Percentiles rank a stretch among this genome's conserved stretches.
phyloP scores from a whole-genome alignment of 2,329 filamentous ascomycete genomes.

The Monilinia fructicola region DNA sequence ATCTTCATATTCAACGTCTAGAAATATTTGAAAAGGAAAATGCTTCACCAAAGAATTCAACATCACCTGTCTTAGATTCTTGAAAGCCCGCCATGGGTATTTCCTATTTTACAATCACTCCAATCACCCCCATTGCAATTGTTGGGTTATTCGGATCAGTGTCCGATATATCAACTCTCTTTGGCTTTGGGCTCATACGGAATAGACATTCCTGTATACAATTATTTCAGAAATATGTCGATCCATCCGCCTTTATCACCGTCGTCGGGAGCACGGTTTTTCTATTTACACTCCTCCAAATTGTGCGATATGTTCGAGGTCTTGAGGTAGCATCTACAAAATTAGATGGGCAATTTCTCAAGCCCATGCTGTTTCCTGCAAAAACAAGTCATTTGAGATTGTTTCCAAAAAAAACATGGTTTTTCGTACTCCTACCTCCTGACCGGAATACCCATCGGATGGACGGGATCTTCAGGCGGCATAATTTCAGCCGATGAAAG shows the following conservation, averaged over 20 bases:
- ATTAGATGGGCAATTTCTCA: constrained; percentile 25
- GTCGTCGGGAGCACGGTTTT: constrained; percentile 9
- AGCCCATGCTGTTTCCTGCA: constrained; percentile 61
- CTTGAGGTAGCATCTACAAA: constrained; percentile 22
- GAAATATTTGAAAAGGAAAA: background rate
- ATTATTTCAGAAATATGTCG: constrained; percentile 23
- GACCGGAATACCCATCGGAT: constrained; percentile 66
- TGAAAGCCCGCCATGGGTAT: constrained; percentile 11
- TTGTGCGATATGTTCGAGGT: constrained; percentile 29
- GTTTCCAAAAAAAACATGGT: constrained; percentile 65
- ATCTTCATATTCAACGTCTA: background rate
- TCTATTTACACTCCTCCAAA: constrained; percentile 29
- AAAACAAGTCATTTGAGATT: constrained; percentile 63
- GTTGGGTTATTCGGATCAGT: constrained; percentile 15
- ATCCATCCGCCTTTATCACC: constrained; percentile 24
- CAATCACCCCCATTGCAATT: constrained; percentile 9
- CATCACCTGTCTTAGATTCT: background rate
- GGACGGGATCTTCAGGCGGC: constrained; percentile 54
- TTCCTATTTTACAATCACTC: constrained; percentile 2
- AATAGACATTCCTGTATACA: constrained; percentile 23
- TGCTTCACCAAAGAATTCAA: constrained; percentile 16
- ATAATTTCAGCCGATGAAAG: constrained; percentile 52
- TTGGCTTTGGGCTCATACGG: constrained; percentile 20
- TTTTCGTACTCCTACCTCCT: constrained; percentile 72
- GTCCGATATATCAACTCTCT: constrained; percentile 20